Base-by-base conservation (phyloP, 2,329 filamentous ascomycete species). In the Cladosporium sp. region DNA sequence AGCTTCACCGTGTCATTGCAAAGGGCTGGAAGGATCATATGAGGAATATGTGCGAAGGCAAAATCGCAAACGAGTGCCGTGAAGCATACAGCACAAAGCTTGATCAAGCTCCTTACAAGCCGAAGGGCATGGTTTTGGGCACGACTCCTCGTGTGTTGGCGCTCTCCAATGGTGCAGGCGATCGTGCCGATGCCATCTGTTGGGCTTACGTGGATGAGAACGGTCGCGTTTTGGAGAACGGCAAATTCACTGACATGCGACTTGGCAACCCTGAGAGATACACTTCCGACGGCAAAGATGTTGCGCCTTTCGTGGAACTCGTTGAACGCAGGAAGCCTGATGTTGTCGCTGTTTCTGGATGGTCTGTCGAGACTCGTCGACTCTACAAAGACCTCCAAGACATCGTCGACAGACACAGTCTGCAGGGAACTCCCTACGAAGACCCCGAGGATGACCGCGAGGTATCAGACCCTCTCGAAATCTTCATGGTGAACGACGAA, bases 171-270 rank as follows among this genome's bases (percentile, higher is more conserved):
- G 95, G 95, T 63, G 89, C 89, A 77, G 92, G 91, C 16, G 88
- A 91, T 71, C 87, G 92, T 50, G 85, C 85, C 46, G 94, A 97
- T 70, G 90, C 92, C 2, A 87, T 96, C 52, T 91, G 88, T 78
- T 98, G 93, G 91, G 89, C 92, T 1, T 98, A 91, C 83, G 89
- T 98, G 18, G 93, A 97, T 73, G 94, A 98, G 75, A 92, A 97
- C 72, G 93, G 94, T 10, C 88, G 92, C 40, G 90, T 97, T 26
- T 80, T 94, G 33, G 95, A 98, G 76, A 91, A 95, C 71, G 93
- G 95, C 73, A 94, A 93, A 72, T 92, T 97, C 70, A 83, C 85
- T 37, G 94, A 96, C 70, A 83, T 99, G 55, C 86, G 88, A 28
- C 76, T 86, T 23, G 87, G 86, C 35, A 87, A 88, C 68, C 72